A percentile compares a stretch with the other conserved stretches of the same genome.
phyloP scores from a whole-genome alignment of 2,329 filamentous ascomycete species.

The Aspergillus sp. region DNA sequence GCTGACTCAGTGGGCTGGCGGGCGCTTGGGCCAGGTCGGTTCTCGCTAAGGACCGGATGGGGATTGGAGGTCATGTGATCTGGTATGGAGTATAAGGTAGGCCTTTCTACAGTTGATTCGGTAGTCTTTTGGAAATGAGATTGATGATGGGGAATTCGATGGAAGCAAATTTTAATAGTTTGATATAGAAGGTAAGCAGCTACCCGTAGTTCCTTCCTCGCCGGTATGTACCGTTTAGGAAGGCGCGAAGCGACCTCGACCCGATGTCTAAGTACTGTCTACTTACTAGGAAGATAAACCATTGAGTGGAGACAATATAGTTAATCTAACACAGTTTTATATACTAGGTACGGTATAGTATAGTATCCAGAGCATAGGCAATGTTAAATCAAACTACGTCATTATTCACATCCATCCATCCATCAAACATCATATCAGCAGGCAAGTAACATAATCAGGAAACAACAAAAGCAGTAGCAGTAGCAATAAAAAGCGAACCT shows the following conservation, averaged over 20 bases:
- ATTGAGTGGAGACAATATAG: not conserved
- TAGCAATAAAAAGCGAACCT: not conserved
- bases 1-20: not conserved
- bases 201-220: no score
- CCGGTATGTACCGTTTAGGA: no score
- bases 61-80: no score
- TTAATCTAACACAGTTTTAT: not conserved
- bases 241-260: no score
- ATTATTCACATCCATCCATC: not conserved
- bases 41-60: not conserved
- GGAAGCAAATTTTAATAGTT: no score
- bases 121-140: no score
- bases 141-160: no score
- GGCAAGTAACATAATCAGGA: not conserved
- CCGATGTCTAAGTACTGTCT: no score
- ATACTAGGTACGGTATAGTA: not conserved
- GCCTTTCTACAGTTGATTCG: no score
- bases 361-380: not conserved
- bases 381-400: not conserved
- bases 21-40: not conserved
- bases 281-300: no score
- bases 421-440: not conserved
- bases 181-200: no score
- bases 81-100: no score
- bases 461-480: not conserved